Evolutionary conservation across 2,329 filamentous ascomycete genomes (phyloP), one percentile per base, ranked within the genome.

Genomic region (Coleophoma eucalyptorum): DNA sequence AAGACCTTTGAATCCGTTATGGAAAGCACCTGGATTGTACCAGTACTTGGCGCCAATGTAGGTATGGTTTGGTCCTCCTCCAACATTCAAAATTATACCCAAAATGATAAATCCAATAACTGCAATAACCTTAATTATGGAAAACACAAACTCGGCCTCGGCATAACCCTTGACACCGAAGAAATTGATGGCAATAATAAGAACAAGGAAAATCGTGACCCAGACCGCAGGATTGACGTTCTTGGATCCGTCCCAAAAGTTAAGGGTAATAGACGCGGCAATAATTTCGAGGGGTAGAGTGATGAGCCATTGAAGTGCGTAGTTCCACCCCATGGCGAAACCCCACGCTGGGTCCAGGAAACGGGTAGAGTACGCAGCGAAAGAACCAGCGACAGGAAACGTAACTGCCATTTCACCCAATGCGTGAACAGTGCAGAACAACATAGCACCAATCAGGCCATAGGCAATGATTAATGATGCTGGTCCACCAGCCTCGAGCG

Each of bases 321-420:
- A 89, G 79, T 93, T 94, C 90, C 89, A 94, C n/a, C 90, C 90
- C 87, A 95, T 93, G 46, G 90, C 89, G 62, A 94, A 94, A 0
- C 90, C 90, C 90, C 89, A 95, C 0, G 90, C 90, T 1, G 91
- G 91, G 62, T 96, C 90, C 13, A 96, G 70, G 63, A 96, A 96
- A 15, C 91, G 83, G 21, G 90, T 95, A n/a, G 90, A 92, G 72
- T 90, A 96, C 10, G 89, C 84, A 2, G 89, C 88, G 65, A 96
- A 96, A 11, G 90, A 93, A 51, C 91, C 92, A 16, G 90, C 88
- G 31, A 96, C 86, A 3, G 91, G 91, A 61, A 91, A 96, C 15
- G 90, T 73, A 32, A 96, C 90, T 20, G 90, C 89, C 67, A 97
- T 80, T 69, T 97, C 91, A 56, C 91, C 91, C 3, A 55, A 41